Conservation (phyloP, 441 rosid species). For the Manihot esculenta region DNA sequence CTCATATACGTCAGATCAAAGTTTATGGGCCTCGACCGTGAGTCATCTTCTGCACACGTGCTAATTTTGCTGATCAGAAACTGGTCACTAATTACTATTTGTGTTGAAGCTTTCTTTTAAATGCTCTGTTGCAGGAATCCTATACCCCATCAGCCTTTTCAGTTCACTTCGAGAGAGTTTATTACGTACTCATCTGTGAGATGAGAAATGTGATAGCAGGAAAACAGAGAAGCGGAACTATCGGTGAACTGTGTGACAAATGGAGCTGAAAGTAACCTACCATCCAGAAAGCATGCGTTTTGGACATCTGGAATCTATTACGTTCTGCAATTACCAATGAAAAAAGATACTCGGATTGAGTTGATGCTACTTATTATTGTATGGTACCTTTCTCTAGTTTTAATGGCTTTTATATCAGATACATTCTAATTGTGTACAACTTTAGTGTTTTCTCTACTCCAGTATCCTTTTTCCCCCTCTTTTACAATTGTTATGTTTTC, state of each 20-base stretch:
- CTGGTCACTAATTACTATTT: not conserved
- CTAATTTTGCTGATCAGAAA: not conserved
- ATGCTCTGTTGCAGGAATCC: constrained; percentile 60
- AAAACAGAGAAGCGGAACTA: not conserved
- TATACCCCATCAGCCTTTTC: constrained; percentile 73
- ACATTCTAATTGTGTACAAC: too few relatives aligned
- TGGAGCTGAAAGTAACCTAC: constrained; percentile 14
- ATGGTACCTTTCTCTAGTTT: too few relatives aligned
- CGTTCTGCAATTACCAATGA: not conserved
- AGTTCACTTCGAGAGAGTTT: constrained; percentile 80
- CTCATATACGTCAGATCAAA: constrained; percentile 92
- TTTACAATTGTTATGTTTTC: too few relatives aligned
- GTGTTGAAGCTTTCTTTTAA: not conserved
- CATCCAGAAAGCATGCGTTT: not conserved
- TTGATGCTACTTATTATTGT: too few relatives aligned
- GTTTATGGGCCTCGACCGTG: constrained; percentile 85
- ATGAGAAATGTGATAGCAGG: constrained; percentile 32
- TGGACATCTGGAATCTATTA: not conserved
- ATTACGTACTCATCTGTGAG: constrained; percentile 66
- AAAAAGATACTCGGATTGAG: not conserved
- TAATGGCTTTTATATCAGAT: too few relatives aligned
- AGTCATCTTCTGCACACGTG: constrained; percentile 28
- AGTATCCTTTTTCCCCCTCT: too few relatives aligned
- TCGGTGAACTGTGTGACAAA: not conserved
- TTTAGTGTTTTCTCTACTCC: too few relatives aligned